A percentile compares a stretch with the other conserved stretches of the same genome.
phyloP scores from a whole-genome alignment of 352 stramenopile genomes.

The Phytophthora meadii region DNA sequence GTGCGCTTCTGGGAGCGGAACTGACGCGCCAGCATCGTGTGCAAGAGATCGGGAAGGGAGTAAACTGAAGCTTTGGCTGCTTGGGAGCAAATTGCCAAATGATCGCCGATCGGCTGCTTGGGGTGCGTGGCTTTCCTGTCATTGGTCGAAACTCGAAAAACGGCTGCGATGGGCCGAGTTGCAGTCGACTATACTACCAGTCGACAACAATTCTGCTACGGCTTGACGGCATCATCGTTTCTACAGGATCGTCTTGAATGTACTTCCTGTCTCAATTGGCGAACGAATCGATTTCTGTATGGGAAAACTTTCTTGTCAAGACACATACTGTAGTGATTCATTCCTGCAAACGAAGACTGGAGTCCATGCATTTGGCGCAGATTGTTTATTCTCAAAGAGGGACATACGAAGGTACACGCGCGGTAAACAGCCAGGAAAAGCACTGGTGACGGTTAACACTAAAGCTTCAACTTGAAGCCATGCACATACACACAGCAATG shows the following conservation, averaged over 20 bases:
- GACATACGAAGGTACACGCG: slow-evolving; percentile 22
- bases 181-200: background rate
- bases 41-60: slow-evolving; percentile 2
- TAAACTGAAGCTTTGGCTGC: slow-evolving; percentile 22
- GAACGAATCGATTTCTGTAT: background rate
- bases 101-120: slow-evolving; percentile 7
- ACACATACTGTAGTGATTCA: background rate
- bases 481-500: background rate
- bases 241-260: background rate
- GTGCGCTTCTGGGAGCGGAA: slow-evolving; percentile 33
- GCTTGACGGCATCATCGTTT: slow-evolving; percentile 4
- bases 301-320: background rate
- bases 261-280: slow-evolving; percentile 5
- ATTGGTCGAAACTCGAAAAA: slow-evolving; percentile 18
- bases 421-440: slow-evolving; percentile 16
- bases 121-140: background rate
- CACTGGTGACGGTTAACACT: slow-evolving; percentile 7
- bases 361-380: background rate
- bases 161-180: slow-evolving; percentile 11
- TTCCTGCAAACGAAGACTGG: background rate
- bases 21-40: slow-evolving; percentile 42
- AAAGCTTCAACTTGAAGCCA: slow-evolving; percentile 4
- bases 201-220: slow-evolving; percentile 1
- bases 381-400: slow-evolving; percentile 13
- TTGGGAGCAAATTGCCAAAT: slow-evolving; percentile 34